A percentile compares a stretch with the other conserved stretches of the same genome.
Conservation (phyloP, 768 basidiomycete species). For the Serendipita sp. region DNA sequence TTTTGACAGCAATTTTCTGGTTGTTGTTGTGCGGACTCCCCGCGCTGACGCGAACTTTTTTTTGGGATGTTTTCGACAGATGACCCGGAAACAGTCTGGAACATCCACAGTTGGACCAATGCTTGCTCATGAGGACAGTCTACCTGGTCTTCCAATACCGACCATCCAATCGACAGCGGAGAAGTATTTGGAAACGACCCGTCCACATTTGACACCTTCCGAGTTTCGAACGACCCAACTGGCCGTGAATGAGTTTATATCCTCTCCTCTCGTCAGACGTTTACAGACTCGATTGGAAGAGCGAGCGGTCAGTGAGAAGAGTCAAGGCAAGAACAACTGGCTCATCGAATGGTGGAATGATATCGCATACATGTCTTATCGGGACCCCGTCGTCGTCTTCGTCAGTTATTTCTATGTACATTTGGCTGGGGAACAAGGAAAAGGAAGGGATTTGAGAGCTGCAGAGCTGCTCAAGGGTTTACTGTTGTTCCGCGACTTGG, state of each 20-base stretch:
- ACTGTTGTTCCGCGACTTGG: constrained; percentile 67
- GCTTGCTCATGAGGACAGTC: constrained; percentile 56
- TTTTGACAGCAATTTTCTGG: too few species aligned
- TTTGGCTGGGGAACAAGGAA: constrained; percentile 40
- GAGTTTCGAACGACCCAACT: constrained; percentile 44
- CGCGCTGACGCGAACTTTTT: too few species aligned
- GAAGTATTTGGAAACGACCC: constrained; percentile 79
- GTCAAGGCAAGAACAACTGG: constrained; percentile 47
- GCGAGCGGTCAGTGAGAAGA: constrained; percentile 44
- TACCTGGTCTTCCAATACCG: constrained; percentile 73
- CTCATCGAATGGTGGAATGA: constrained; percentile 99
- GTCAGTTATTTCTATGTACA: constrained; percentile 96
- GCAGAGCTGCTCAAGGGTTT: constrained; percentile 74
- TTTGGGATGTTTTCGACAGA: not conserved
- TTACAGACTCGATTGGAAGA: constrained; percentile 66
- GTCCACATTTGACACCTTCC: constrained; percentile 53
- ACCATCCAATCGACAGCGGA: constrained; percentile 61
- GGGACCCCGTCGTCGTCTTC: constrained; percentile 80
- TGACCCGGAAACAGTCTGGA: constrained; percentile 1
- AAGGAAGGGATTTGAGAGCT: constrained; percentile 51
- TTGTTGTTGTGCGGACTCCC: too few species aligned
- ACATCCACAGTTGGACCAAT: constrained; percentile 37
- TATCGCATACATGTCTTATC: constrained; percentile 50
- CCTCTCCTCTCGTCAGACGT: constrained; percentile 47
- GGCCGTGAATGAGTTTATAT: constrained; percentile 50